Base-by-base conservation (phyloP, 2,329 filamentous ascomycete genomes). In the Penicillium sp. region DNA sequence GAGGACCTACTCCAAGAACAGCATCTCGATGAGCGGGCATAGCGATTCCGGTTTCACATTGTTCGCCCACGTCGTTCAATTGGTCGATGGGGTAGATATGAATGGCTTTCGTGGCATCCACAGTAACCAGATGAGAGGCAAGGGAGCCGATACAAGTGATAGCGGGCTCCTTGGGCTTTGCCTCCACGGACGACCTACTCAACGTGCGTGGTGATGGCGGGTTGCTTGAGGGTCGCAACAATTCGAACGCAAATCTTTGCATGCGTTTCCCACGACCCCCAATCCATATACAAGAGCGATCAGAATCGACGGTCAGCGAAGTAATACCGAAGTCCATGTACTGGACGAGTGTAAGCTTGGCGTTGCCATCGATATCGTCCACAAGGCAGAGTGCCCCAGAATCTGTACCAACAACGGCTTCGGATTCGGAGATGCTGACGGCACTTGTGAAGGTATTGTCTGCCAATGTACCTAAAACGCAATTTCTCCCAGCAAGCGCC, bases 321-420 rank as follows among this genome's bases (percentile, higher is more conserved):
- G 84, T 87, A 58, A 93, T 85, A 9, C 82, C 75, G 71, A 94
- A 94, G 1, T 86, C 88, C 38, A 90, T 81, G 49, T 87, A 85
- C 44, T 88, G 83, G 38, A 92, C 82, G 61, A 88, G 87, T 48
- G 84, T 82, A 52, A 97, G 81, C 67, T 88, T 91, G 76, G 91
- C 90, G 64, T 88, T 86, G 64, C 88, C 89, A 56, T 86, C 88
- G 35, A 85, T 86, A 67, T 96, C 91, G 65, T 97, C 91, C 35
- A 97, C 82, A 31, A 96, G 81, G 76, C 94, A 98, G n/a, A 99
- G 83, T 71, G 96, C 90, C 30, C 95, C 95, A 62, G 88, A 86
- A 71, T 97, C 93, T 3, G 94, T 91, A 78, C 92, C 95, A 47
- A 98, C 82, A 46, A 98, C 85, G 19, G 93, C 90, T 70, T 89